These are phyloP conservation scores for Gloeophyllum trabeum DNA, from an alignment of 768 basidiomycete genomes.

Conservation along the genomic window DNA sequence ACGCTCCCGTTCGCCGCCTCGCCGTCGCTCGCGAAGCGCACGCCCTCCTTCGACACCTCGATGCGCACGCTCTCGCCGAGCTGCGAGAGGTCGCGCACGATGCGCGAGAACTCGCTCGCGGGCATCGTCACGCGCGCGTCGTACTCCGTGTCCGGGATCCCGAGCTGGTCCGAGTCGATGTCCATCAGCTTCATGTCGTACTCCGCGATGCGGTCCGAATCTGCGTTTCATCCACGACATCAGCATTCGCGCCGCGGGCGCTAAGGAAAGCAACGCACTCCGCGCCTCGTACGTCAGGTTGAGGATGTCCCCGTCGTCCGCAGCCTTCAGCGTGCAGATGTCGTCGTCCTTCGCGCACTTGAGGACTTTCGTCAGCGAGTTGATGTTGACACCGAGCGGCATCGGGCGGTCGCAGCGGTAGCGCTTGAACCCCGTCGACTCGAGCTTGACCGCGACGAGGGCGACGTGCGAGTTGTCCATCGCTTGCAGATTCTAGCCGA, in stretches of 20 bases:
- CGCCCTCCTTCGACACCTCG: slow-evolving; percentile 92
- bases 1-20: slow-evolving; percentile 90
- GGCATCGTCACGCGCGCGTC: slow-evolving; percentile 88
- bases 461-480: slow-evolving; percentile 99
- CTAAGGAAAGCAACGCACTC: slow-evolving; percentile 36
- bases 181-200: slow-evolving; percentile 99
- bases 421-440: slow-evolving; percentile 67
- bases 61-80: slow-evolving; percentile 94
- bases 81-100: slow-evolving; percentile 82
- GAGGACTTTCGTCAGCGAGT: slow-evolving; percentile 85
- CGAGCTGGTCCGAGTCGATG: slow-evolving; percentile 90
- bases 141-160: slow-evolving; percentile 96
- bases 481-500: slow-evolving; percentile 68
- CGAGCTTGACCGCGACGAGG: slow-evolving; percentile 80
- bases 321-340: slow-evolving; percentile 79
- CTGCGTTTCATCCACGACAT: too few relatives aligned
- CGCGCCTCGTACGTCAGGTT: slow-evolving; percentile 86
- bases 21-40: slow-evolving; percentile 86
- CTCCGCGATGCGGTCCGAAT: slow-evolving; percentile 87
- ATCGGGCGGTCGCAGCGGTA: slow-evolving; percentile 95
- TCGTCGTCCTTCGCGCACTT: slow-evolving; percentile 98
- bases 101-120: slow-evolving; percentile 78
- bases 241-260: slow-evolving; percentile 1
- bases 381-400: slow-evolving; percentile 81
- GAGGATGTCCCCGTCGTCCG: slow-evolving; percentile 82